These are phyloP conservation scores for Epichloe bromicola DNA, from an alignment of 2,329 filamentous ascomycete species.

Conservation along the genomic window DNA sequence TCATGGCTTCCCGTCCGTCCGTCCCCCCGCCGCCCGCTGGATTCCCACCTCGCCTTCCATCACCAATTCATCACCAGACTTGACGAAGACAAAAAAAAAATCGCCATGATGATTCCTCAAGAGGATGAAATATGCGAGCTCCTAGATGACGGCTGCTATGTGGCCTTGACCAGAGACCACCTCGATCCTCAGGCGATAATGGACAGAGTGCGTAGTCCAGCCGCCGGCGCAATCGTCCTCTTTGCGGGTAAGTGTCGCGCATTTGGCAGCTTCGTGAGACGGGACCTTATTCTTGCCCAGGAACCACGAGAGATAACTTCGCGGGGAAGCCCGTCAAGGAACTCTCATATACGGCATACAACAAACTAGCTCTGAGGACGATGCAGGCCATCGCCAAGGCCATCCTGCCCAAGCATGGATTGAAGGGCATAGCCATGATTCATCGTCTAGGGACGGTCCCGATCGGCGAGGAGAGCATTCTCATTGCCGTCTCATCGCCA, in stretches of 20 bases:
- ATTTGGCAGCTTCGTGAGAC: constrained; percentile 6
- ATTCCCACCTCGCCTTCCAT: not conserved
- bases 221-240: constrained; percentile 63
- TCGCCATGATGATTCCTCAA: constrained; percentile 5
- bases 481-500: constrained; percentile 73
- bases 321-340: constrained; percentile 56
- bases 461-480: constrained; percentile 84
- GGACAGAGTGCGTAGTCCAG: constrained; percentile 55
- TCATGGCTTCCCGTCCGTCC: not conserved
- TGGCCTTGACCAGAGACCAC: constrained; percentile 51
- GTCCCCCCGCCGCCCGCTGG: not conserved
- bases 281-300: constrained; percentile 23
- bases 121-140: constrained; percentile 24
- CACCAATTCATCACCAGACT: not conserved
- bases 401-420: constrained; percentile 45
- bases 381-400: constrained; percentile 51
- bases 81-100: not conserved
- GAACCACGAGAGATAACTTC: constrained; percentile 69
- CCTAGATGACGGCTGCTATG: constrained; percentile 42
- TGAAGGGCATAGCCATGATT: constrained; percentile 64
- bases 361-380: constrained; percentile 53
- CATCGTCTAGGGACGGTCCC: constrained; percentile 79
- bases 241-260: constrained; percentile 47
- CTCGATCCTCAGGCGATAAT: constrained; percentile 48
- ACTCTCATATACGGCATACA: constrained; percentile 65